Base-by-base conservation (phyloP, 2,329 filamentous ascomycete species). In the Nemania sp. region DNA sequence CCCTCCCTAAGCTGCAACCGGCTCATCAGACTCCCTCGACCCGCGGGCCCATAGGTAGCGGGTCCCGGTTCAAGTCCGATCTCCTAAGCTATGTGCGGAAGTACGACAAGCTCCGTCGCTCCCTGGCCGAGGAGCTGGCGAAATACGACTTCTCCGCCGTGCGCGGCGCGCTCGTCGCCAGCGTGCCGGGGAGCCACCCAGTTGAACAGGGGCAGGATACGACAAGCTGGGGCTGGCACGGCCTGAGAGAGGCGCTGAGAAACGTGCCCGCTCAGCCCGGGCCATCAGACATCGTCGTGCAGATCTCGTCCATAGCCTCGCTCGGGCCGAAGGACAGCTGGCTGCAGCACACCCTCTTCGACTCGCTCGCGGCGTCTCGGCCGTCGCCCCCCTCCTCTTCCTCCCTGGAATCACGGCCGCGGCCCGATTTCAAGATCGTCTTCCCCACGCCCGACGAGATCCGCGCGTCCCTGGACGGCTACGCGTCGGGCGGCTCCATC, bases 381-480 rank as follows among this genome's bases (percentile, higher is more conserved):
- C 5, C 32, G 5, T 9, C 39, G 11, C 9, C 11, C 17, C 29
- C 42, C 13, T n/a, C 7, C 5, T 67, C 64, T 9, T 57, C 65
- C 29, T 45, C 51, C 15, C 59, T 2, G 57, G 59, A 46, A 25
- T n/a, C 46, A 64, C 51, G 47, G 4, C 51, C 63, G 1, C 75
- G 74, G 18, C 82, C 87, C 0, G 79, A 75, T 4, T 88, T 90
- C 75, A 89, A 87, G 51, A 81, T 97, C 39, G 83, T 97, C 4
- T 97, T 94, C 67, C 92, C 92, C 0, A 94, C 91, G 0, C 80
- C 89, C 0, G 83, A 90, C 54, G 91, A 96, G 71, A 90, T 97
- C 59, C 85, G 91, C 15, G 79, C 79, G 42, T 93, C 89, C 0
- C 73, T 96, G 0, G 89, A 92, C 69, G 92, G 92, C 5, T 96